Evolutionary conservation across 129 eudicot species (phyloP), one percentile per base, ranked within the genome.

Genomic region (Oenanthe sinensis): DNA sequence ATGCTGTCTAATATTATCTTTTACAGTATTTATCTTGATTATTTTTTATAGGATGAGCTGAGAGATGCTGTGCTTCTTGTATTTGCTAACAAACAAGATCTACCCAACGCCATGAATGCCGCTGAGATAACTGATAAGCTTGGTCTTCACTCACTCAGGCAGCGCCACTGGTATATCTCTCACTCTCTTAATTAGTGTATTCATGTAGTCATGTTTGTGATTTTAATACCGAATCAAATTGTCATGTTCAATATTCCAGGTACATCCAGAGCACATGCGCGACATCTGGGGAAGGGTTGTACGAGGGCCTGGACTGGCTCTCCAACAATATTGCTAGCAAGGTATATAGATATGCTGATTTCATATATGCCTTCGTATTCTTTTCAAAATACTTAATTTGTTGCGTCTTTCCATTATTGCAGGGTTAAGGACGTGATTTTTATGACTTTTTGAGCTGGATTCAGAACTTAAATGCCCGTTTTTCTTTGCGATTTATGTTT

Each of bases 261-360:
- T 85, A 85, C 70, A 85, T 85, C 75, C 87, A 85, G 87, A 85
- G 87, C 77, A 81, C 87, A 50, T 82, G 85, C 47, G 85, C 85
- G 42, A 82, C 85, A 37, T 82, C 85, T 46, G 85, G 85, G 26
- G 85, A 85, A 78, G 87, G 87, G 40, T 83, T 81, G 33, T 85
- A 85, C 26, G 85, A 85, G 75, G 87, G 87, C 1, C 77, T 85
- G 44, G 85, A 81, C 82, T 85, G 87, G 87, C 85, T 85, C 30
- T 84, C 87, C 20, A 84, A 81, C 82, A 85, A 85, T 71, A 85
- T 85, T 33, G 88, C 85, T 40, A 85, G 46, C 81, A 85, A 85
- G 85, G 85, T 85, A 74, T 8, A 9, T 14, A 16, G 74, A 37
- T 73, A 24, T 73, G 30, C 55, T 28, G 45, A 79, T 26, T 54